Evolutionary conservation across 2,329 filamentous ascomycete species (phyloP).

Genomic region (Trichophyton schoenleinii): DNA sequence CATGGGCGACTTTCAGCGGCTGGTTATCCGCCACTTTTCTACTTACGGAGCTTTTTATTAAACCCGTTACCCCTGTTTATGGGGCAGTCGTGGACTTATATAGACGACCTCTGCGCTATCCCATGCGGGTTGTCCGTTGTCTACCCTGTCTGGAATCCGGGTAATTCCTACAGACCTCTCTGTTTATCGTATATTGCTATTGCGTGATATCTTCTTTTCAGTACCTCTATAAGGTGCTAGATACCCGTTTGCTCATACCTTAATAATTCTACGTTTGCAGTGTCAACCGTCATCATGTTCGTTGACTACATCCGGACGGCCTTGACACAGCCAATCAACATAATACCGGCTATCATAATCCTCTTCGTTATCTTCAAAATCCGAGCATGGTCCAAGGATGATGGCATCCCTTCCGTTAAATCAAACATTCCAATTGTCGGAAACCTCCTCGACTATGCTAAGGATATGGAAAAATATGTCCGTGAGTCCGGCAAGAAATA

Average conservation of each 20-base stretch:
- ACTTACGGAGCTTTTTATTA: neutral
- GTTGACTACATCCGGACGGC: slow-evolving; percentile 4
- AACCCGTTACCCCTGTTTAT: neutral
- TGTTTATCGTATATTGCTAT: neutral
- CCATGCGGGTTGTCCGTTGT: neutral
- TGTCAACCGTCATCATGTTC: neutral
- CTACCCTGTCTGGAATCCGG: neutral
- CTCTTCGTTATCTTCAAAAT: neutral
- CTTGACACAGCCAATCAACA: slow-evolving; percentile 2
- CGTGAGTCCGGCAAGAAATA: slow-evolving; percentile 7
- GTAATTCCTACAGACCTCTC: neutral
- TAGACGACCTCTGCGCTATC: neutral
- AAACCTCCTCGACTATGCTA: slow-evolving; percentile 10
- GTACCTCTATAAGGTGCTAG: neutral
- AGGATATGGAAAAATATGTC: slow-evolving; percentile 10
- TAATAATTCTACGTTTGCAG: neutral
- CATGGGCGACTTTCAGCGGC: neutral
- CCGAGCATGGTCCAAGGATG: slow-evolving; percentile 3
- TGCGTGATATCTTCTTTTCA: neutral
- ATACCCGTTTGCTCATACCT: neutral
- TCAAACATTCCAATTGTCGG: slow-evolving; percentile 10
- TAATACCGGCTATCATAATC: slow-evolving; percentile 2
- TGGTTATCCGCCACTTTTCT: neutral
- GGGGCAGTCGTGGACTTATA: neutral
- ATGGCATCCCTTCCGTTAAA: slow-evolving; percentile 9